Conservation (phyloP, 768 basidiomycete species). For the Serendipita sp. region DNA sequence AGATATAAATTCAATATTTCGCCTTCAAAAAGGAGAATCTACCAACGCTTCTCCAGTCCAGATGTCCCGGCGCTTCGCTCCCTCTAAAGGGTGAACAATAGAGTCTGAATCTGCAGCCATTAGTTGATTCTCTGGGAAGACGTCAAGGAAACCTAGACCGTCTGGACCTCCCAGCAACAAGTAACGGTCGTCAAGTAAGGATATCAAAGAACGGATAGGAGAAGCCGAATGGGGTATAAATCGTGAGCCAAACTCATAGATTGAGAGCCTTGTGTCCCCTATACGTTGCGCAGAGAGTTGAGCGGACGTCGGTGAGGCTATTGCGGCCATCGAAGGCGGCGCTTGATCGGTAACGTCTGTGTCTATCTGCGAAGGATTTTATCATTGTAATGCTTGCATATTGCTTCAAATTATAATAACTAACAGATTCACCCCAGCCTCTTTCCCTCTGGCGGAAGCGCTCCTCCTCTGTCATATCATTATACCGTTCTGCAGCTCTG, state of each 20-base stretch:
- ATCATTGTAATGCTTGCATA: constrained; percentile 8
- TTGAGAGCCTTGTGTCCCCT: constrained; percentile 42
- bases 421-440: constrained; percentile 51
- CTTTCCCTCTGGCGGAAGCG: constrained; percentile 38
- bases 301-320: neutral
- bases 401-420: constrained; percentile 10
- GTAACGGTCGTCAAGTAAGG: constrained; percentile 44
- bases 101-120: constrained; percentile 20
- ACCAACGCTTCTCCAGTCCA: constrained; percentile 68
- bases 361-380: constrained; percentile 15
- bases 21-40: neutral
- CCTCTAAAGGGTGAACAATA: constrained; percentile 38
- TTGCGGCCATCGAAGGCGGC: constrained; percentile 15
- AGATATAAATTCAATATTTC: neutral
- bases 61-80: constrained; percentile 48
- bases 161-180: constrained; percentile 68
- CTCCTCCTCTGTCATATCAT: constrained; percentile 45
- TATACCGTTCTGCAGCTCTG: constrained; percentile 75
- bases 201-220: constrained; percentile 61
- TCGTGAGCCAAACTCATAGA: constrained; percentile 70
- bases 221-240: constrained; percentile 68
- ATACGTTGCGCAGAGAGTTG: constrained; percentile 8
- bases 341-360: constrained; percentile 24
- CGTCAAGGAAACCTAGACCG: constrained; percentile 67
- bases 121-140: constrained; percentile 61